A percentile compares a stretch with the other conserved stretches of the same genome.
These are phyloP conservation scores for Backusella australiensis DNA, from an alignment of 192 early-diverging fungal species.

Conservation along the genomic window DNA sequence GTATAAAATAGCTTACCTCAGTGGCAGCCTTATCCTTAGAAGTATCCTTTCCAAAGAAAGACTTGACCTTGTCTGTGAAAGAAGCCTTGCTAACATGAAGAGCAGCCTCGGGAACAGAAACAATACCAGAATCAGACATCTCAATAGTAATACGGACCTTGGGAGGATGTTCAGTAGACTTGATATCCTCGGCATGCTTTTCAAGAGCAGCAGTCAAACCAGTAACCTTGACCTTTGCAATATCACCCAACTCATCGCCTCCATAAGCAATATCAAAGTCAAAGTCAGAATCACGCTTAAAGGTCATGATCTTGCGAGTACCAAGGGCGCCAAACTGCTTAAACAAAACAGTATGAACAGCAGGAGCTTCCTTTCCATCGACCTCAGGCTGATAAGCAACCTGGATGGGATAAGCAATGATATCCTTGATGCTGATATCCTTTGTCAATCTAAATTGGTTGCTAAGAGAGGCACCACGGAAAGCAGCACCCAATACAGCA, in stretches of 20 bases:
- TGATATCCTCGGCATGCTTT: slow-evolving; percentile 59
- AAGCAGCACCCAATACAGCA: slow-evolving; percentile 86
- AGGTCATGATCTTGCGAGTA: slow-evolving; percentile 83
- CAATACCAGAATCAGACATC: slow-evolving; percentile 74
- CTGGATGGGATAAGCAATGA: slow-evolving; percentile 65
- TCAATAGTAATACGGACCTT: slow-evolving; percentile 86
- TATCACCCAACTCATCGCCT: slow-evolving; percentile 34
- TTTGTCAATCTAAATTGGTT: slow-evolving; percentile 80
- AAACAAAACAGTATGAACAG: slow-evolving; percentile 56
- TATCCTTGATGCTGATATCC: slow-evolving; percentile 85
- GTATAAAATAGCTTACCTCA: slow-evolving; percentile 8
- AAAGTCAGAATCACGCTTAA: slow-evolving; percentile 80
- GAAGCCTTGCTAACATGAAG: slow-evolving; percentile 43
- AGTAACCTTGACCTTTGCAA: slow-evolving; percentile 60
- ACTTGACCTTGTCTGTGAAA: slow-evolving; percentile 57
- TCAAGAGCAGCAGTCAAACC: slow-evolving; percentile 71
- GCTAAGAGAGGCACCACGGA: slow-evolving; percentile 82
- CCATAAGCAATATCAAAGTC: slow-evolving; percentile 68
- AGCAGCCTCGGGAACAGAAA: slow-evolving; percentile 65
- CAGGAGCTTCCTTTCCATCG: slow-evolving; percentile 24
- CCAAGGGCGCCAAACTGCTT: slow-evolving; percentile 67
- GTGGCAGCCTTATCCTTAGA: slow-evolving; percentile 23
- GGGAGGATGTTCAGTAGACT: slow-evolving; percentile 39
- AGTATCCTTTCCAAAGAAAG: slow-evolving; percentile 59
- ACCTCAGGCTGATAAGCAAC: slow-evolving; percentile 54